Evolutionary conservation across 139 green algal species (phyloP).

Genomic region (Diplosphaera chodatii): DNA sequence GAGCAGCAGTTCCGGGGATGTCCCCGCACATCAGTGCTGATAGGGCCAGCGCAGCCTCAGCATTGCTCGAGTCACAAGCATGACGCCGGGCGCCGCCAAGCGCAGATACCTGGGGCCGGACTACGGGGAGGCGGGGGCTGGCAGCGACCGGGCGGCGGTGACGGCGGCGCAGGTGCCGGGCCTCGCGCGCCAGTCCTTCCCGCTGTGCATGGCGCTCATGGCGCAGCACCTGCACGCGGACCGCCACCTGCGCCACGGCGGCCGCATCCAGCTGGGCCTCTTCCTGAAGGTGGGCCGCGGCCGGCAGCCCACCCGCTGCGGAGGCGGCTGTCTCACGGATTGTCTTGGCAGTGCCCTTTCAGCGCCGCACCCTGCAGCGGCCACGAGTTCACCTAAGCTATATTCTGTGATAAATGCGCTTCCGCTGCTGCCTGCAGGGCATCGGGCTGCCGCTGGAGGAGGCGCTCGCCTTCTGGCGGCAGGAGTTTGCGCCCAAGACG

Average conservation of each 20-base stretch:
- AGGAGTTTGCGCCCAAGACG: slow-evolving; percentile 62
- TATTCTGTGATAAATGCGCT: too few species aligned
- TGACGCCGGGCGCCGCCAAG: too few species aligned
- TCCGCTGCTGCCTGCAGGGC: too few species aligned
- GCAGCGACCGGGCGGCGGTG: slow-evolving; percentile 20
- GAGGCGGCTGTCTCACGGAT: too few species aligned
- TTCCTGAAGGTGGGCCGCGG: slow-evolving; percentile 85
- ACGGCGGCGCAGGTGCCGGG: slow-evolving; percentile 33
- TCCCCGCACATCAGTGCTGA: too few species aligned
- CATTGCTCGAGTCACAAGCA: too few species aligned
- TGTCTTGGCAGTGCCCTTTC: too few species aligned
- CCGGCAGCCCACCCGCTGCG: too few species aligned
- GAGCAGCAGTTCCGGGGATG: too few species aligned
- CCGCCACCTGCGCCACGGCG: slow-evolving; percentile 84
- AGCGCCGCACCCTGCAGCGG: too few species aligned
- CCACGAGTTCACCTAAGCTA: too few species aligned
- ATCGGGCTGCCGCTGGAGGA: slow-evolving; percentile 82
- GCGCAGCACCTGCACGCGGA: slow-evolving; percentile 56
- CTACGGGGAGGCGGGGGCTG: slow-evolving; percentile 33
- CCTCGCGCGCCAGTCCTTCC: slow-evolving; percentile 66
- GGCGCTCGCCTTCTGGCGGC: slow-evolving; percentile 87
- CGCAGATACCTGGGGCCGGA: slow-evolving; percentile 63
- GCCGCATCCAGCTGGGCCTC: slow-evolving; percentile 85
- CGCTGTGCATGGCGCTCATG: slow-evolving; percentile 79
- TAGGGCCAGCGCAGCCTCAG: too few species aligned